Conservation (phyloP, 257 asterid genomes). For the Leptodermis oblonga region DNA sequence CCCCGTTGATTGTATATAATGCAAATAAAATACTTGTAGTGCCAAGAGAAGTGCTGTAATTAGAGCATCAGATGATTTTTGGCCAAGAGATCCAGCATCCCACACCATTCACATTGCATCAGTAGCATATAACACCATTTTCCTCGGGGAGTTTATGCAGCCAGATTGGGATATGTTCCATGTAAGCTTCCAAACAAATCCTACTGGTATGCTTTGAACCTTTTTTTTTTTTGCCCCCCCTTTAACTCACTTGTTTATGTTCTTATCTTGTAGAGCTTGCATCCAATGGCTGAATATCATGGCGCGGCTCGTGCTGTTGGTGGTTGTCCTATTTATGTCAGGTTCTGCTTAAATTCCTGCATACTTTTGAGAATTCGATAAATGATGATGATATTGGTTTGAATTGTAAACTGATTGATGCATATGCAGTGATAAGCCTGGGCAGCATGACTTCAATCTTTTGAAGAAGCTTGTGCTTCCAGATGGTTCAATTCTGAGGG, state of each 20-base stretch:
- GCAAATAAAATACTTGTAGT: slow-evolving; percentile 28
- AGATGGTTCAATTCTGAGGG: slow-evolving; percentile 79
- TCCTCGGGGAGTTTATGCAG: slow-evolving; percentile 94
- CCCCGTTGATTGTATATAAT: neutral
- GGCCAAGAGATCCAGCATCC: slow-evolving; percentile 94
- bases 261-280: slow-evolving; percentile 50
- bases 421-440: slow-evolving; percentile 77
- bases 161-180: slow-evolving; percentile 99
- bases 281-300: slow-evolving; percentile 92
- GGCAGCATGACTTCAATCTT: slow-evolving; percentile 76
- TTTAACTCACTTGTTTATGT: neutral
- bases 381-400: neutral
- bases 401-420: neutral
- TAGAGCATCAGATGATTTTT: slow-evolving; percentile 88
- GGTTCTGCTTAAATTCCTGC: slow-evolving; percentile 29
- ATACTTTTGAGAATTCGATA: neutral
- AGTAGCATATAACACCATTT: slow-evolving; percentile 82
- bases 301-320: slow-evolving; percentile 95
- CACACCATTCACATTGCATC: slow-evolving; percentile 97
- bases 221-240: no score
- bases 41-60: slow-evolving; percentile 68
- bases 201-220: neutral
- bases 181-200: slow-evolving; percentile 37
- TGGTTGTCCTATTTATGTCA: slow-evolving; percentile 86
- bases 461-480: slow-evolving; percentile 80